Conservation (phyloP, 192 early-diverging fungal species). For the Backusella sp. region DNA sequence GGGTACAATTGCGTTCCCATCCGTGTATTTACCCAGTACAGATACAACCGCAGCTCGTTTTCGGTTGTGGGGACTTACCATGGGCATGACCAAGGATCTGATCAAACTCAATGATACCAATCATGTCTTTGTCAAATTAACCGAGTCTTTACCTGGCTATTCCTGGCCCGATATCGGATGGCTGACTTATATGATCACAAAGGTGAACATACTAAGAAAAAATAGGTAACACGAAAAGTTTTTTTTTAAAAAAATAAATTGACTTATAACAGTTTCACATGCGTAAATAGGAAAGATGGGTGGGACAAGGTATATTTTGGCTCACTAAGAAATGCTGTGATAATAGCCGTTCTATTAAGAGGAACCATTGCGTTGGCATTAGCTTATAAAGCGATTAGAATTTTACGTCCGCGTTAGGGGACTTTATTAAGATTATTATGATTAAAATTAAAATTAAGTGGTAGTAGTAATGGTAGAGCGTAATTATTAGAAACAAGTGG, state of each 20-base stretch:
- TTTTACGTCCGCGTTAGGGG: background rate
- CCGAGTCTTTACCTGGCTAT: slow-evolving; percentile 10
- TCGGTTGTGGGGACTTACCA: slow-evolving; percentile 31
- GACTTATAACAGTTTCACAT: background rate
- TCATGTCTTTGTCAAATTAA: slow-evolving; percentile 14
- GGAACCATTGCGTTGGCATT: background rate
- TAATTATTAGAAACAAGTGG: background rate
- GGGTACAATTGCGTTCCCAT: slow-evolving; percentile 25
- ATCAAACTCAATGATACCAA: slow-evolving; percentile 12
- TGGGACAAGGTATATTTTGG: slow-evolving; percentile 14
- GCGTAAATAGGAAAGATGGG: slow-evolving; percentile 6
- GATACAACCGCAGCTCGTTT: background rate
- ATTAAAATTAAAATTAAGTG: slow-evolving; percentile 8
- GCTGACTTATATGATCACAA: background rate
- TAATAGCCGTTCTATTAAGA: slow-evolving; percentile 14
- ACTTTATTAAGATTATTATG: slow-evolving; percentile 4
- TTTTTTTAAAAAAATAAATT: background rate
- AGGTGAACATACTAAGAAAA: background rate
- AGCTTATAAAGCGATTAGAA: background rate
- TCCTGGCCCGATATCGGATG: slow-evolving; percentile 22
- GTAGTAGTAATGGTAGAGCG: background rate
- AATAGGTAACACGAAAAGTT: background rate
- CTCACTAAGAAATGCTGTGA: slow-evolving; percentile 10
- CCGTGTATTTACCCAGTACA: slow-evolving; percentile 22
- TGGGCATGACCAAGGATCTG: slow-evolving; percentile 31